phyloP scores from a whole-genome alignment of 371 early-diverging fungal species.

The Gilbertella persicaria region DNA sequence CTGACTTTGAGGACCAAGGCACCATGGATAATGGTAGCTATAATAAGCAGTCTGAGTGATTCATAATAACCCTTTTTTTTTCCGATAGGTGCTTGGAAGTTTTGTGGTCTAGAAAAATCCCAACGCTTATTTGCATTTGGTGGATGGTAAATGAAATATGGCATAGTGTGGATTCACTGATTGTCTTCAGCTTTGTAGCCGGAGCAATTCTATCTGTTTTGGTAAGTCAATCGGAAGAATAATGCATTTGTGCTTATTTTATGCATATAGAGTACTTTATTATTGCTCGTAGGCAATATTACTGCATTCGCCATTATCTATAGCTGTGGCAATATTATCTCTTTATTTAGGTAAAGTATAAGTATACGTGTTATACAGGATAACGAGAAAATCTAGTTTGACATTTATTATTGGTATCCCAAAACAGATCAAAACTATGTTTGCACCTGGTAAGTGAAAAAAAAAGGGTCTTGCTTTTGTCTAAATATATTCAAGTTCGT shows the following conservation, averaged over 20 bases:
- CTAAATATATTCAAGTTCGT: slow-evolving; percentile 11
- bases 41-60: background rate
- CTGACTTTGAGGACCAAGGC: slow-evolving; percentile 45
- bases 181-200: slow-evolving; percentile 58
- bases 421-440: slow-evolving; percentile 85
- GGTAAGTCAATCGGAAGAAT: slow-evolving; percentile 39
- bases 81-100: slow-evolving; percentile 44
- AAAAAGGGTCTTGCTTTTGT: background rate
- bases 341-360: slow-evolving; percentile 73
- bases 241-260: slow-evolving; percentile 3
- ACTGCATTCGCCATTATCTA: slow-evolving; percentile 86
- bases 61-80: background rate
- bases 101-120: slow-evolving; percentile 68
- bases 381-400: slow-evolving; percentile 68
- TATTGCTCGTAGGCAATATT: slow-evolving; percentile 58
- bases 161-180: background rate
- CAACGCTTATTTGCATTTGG: slow-evolving; percentile 92
- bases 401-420: slow-evolving; percentile 87
- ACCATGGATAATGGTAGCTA: slow-evolving; percentile 47
- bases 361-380: background rate
- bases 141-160: slow-evolving; percentile 47
- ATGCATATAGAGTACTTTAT: slow-evolving; percentile 61
- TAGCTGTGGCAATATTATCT: slow-evolving; percentile 88
- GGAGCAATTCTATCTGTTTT: slow-evolving; percentile 80
- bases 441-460: slow-evolving; percentile 62